phyloP scores from a whole-genome alignment of 495 filamentous ascomycete genomes.

The Aspergillus baeticus region DNA sequence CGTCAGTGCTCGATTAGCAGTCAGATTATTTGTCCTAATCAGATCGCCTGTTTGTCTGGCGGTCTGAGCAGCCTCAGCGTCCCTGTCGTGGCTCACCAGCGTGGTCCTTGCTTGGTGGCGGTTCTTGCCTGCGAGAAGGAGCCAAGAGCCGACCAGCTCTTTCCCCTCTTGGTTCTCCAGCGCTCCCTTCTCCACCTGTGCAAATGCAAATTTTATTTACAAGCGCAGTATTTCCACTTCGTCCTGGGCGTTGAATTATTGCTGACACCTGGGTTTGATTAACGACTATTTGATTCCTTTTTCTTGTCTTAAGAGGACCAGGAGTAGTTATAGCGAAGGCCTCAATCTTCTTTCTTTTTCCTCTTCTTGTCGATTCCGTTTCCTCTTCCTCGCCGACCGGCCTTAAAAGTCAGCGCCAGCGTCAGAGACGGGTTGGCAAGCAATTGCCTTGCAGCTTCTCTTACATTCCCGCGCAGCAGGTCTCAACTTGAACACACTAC shows the following conservation, averaged over 20 bases:
- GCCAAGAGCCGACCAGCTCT: conserved; percentile 10
- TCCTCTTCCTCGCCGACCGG: conserved; percentile 2
- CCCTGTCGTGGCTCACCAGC: too few relatives aligned
- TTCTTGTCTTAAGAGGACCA: neutral
- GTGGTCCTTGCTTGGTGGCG: conserved; percentile 32
- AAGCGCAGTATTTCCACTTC: neutral
- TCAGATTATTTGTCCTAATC: conserved; percentile 17
- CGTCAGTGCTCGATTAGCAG: conserved; percentile 1
- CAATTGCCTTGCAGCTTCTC: conserved; percentile 26
- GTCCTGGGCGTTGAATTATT: neutral
- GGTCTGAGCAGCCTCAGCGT: too few relatives aligned
- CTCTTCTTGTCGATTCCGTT: neutral
- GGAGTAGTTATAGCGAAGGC: neutral
- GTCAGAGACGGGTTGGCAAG: conserved; percentile 20
- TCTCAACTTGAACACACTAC: conserved; percentile 22
- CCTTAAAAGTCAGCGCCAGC: conserved; percentile 11
- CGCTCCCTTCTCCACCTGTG: neutral
- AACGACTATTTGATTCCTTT: neutral
- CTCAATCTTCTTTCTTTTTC: conserved; percentile 5
- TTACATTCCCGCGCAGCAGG: conserved; percentile 24
- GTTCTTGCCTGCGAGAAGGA: conserved; percentile 13
- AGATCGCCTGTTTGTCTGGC: conserved; percentile 7
- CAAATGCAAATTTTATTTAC: neutral
- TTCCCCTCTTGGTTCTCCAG: conserved; percentile 3
- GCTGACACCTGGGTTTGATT: neutral